A percentile compares a stretch with the other conserved stretches of the same genome.
phyloP scores from a whole-genome alignment of 2,329 filamentous ascomycete species.

The Cladobotryum mycophilum region DNA sequence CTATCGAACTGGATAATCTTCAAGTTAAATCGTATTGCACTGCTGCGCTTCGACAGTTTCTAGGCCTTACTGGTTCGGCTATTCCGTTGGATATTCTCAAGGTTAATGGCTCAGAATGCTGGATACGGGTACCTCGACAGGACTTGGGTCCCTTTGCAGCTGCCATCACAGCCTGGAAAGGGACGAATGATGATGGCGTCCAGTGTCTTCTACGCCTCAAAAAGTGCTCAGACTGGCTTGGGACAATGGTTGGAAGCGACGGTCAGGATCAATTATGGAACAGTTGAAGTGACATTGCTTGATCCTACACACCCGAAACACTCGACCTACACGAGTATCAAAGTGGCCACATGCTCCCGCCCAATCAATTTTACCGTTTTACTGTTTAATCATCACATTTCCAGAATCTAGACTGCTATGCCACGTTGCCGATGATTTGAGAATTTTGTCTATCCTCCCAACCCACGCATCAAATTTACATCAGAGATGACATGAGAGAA shows the following conservation, averaged over 20 bases:
- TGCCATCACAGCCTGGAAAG: constrained; percentile 60
- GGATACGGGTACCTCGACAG: constrained; percentile 57
- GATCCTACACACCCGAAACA: constrained; percentile 5
- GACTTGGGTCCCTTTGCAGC: constrained; percentile 57
- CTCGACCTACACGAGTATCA: constrained; percentile 9
- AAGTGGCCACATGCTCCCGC: constrained; percentile 1
- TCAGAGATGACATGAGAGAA: constrained; percentile 71
- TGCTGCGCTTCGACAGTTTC: constrained; percentile 58
- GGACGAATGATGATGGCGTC: constrained; percentile 35
- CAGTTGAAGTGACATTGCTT: constrained; percentile 23
- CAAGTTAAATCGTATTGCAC: constrained; percentile 58
- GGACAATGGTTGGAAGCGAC: constrained; percentile 47
- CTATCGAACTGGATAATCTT: constrained; percentile 49
- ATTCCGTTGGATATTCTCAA: constrained; percentile 67
- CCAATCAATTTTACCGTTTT: neutral
- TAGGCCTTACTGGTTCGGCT: constrained; percentile 61
- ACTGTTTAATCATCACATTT: neutral
- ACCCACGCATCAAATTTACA: constrained; percentile 39
- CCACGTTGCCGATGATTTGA: constrained; percentile 11
- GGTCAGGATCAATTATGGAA: constrained; percentile 42
- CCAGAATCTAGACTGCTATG: neutral
- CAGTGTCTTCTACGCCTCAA: constrained; percentile 48
- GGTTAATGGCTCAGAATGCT: constrained; percentile 48
- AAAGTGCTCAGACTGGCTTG: constrained; percentile 59
- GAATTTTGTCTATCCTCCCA: neutral